These are phyloP conservation scores for Cichorium intybus DNA, from an alignment of 140 eudicot species.

Conservation along the genomic window DNA sequence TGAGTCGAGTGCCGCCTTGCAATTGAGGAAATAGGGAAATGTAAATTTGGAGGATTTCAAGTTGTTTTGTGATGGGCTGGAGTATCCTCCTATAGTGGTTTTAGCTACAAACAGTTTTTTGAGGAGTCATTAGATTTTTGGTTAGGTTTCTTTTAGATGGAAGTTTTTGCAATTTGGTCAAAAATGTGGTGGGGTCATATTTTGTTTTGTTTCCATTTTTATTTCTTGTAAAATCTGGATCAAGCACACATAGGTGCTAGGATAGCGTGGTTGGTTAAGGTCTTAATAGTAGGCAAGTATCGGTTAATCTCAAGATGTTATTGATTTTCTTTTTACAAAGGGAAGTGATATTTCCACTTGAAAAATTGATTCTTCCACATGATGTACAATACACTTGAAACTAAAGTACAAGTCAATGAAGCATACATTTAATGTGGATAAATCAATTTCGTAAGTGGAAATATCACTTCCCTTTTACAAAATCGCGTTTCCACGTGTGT, in stretches of 20 bases:
- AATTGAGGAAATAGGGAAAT: conserved; percentile 8
- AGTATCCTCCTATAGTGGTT: conserved; percentile 19
- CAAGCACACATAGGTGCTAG: conserved; percentile 14
- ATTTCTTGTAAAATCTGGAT: conserved; percentile 20
- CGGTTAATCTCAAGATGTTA: no score
- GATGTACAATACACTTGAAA: no score
- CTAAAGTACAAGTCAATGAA: no score
- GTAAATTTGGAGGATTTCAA: conserved; percentile 28
- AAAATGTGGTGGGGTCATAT: no score
- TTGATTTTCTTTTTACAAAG: no score
- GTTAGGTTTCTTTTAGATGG: conserved; percentile 10
- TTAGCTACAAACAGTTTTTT: conserved; percentile 30
- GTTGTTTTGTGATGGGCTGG: conserved; percentile 29
- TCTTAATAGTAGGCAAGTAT: background rate
- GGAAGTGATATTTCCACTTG: no score
- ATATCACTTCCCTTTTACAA: no score
- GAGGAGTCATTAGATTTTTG: conserved; percentile 8
- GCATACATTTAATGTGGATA: no score
- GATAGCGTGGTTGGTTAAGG: background rate
- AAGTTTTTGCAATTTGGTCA: no score
- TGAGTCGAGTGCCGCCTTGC: background rate
- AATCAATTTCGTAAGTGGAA: no score
- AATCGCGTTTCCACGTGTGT: no score
- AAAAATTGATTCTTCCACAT: no score
- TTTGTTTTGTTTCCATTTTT: background rate